phyloP scores from a whole-genome alignment of 148 eudicot species.

The Nyssa sinensis region DNA sequence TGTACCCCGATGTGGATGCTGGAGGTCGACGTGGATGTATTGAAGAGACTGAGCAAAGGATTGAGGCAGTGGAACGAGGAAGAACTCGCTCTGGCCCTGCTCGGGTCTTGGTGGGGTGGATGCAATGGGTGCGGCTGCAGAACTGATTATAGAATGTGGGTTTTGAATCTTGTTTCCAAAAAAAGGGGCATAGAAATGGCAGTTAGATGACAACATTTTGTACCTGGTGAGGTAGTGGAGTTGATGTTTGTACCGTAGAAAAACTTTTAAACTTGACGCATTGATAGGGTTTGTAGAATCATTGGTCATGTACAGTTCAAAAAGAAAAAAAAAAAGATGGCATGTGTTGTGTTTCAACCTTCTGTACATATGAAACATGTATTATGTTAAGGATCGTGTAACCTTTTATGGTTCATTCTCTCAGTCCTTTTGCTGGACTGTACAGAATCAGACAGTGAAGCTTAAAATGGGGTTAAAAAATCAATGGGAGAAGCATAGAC shows the following conservation, averaged over 20 bases:
- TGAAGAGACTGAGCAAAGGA: slow-evolving; percentile 73
- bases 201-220: slow-evolving; percentile 17
- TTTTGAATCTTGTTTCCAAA: slow-evolving; percentile 11
- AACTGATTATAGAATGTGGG: slow-evolving; percentile 55
- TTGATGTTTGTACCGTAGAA: background rate
- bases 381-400: too few relatives aligned
- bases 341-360: too few relatives aligned
- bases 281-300: too few relatives aligned
- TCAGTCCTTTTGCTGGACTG: too few relatives aligned
- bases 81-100: slow-evolving; percentile 67
- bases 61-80: slow-evolving; percentile 71
- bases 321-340: too few relatives aligned
- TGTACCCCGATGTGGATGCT: slow-evolving; percentile 71
- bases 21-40: slow-evolving; percentile 60
- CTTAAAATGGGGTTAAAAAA: too few relatives aligned
- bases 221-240: background rate
- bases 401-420: too few relatives aligned
- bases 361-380: too few relatives aligned
- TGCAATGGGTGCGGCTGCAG: slow-evolving; percentile 85
- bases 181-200: slow-evolving; percentile 22
- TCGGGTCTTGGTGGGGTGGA: slow-evolving; percentile 56
- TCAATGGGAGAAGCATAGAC: too few relatives aligned
- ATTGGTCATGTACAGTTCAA: too few relatives aligned
- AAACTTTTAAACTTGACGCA: background rate
- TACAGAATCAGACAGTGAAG: too few relatives aligned